phyloP scores from a whole-genome alignment of 768 basidiomycete genomes.

The Phlegmacium glaucopus region DNA sequence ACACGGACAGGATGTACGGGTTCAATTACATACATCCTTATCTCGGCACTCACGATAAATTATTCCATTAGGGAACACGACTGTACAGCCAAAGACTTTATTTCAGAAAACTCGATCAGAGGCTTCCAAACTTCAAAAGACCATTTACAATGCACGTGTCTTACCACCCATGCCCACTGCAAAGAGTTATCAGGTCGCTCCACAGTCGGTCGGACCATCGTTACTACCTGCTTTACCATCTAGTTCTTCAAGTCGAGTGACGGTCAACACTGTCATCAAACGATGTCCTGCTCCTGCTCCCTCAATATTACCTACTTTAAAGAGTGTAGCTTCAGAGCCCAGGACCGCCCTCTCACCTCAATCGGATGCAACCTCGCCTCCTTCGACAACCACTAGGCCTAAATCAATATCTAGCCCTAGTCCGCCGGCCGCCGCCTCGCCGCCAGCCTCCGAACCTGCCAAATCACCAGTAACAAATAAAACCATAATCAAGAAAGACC shows the following conservation, averaged over 20 bases:
- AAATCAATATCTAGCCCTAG: not conserved
- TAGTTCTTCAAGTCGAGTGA: conserved; percentile 38
- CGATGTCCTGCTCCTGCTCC: conserved; percentile 27
- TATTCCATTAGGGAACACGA: conserved; percentile 31
- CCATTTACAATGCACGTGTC: conserved; percentile 44
- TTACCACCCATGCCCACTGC: conserved; percentile 51
- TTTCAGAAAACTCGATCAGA: conserved; percentile 77
- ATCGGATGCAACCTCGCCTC: not conserved
- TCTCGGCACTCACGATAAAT: conserved; percentile 13
- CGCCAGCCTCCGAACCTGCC: conserved; percentile 2
- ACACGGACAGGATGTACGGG: conserved; percentile 46
- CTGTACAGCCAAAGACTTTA: conserved; percentile 55
- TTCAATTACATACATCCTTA: conserved; percentile 7
- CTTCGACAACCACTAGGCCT: not conserved
- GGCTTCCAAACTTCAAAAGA: conserved; percentile 63
- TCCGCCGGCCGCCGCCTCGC: not conserved
- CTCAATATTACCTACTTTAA: conserved; percentile 11
- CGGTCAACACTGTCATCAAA: conserved; percentile 47
- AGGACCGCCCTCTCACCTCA: conserved; percentile 7
- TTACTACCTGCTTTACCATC: conserved; percentile 33
- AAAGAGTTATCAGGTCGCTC: conserved; percentile 41
- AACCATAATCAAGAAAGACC: conserved; percentile 53
- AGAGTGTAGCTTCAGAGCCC: not conserved
- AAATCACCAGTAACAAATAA: conserved; percentile 12
- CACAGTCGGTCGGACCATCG: conserved; percentile 30